These are phyloP conservation scores for Eutypella sp. DNA, from an alignment of 2,329 filamentous ascomycete species.

Conservation along the genomic window DNA sequence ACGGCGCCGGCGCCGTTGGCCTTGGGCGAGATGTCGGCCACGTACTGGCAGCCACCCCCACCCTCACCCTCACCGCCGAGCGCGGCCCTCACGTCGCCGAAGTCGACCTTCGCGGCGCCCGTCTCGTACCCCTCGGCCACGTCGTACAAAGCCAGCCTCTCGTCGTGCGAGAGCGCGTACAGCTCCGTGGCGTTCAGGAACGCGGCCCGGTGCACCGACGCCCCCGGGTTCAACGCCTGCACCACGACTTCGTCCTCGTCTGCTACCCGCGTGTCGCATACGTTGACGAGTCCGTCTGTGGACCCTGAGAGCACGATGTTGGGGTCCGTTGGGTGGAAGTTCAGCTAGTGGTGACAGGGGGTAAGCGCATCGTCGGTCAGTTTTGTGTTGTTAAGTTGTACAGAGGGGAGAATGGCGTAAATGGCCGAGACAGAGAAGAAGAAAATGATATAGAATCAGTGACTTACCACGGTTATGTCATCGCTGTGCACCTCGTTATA, in stretches of 20 bases:
- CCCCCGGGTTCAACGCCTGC: slow-evolving; percentile 73
- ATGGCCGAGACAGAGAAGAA: no score
- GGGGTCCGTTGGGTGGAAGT: slow-evolving; percentile 56
- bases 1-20: slow-evolving; percentile 53
- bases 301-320: slow-evolving; percentile 68
- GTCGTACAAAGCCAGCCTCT: slow-evolving; percentile 70
- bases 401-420: no score
- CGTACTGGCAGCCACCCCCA: slow-evolving; percentile 69
- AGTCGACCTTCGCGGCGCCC: slow-evolving; percentile 49
- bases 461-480: slow-evolving; percentile 55
- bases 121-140: slow-evolving; percentile 59
- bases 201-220: slow-evolving; percentile 69
- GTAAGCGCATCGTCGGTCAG: no score
- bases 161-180: slow-evolving; percentile 72
- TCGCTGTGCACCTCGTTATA: slow-evolving; percentile 65
- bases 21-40: slow-evolving; percentile 62
- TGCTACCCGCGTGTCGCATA: slow-evolving; percentile 64
- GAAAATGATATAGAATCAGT: not conserved
- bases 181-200: slow-evolving; percentile 63
- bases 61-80: no score
- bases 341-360: slow-evolving; percentile 38
- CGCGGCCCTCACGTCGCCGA: slow-evolving; percentile 65
- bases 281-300: slow-evolving; percentile 73
- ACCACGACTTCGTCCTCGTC: slow-evolving; percentile 75
- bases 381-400: no score